Conservation (phyloP, 225 moss, liverwort and hornwort genomes). For the Anthoceros angustus region DNA sequence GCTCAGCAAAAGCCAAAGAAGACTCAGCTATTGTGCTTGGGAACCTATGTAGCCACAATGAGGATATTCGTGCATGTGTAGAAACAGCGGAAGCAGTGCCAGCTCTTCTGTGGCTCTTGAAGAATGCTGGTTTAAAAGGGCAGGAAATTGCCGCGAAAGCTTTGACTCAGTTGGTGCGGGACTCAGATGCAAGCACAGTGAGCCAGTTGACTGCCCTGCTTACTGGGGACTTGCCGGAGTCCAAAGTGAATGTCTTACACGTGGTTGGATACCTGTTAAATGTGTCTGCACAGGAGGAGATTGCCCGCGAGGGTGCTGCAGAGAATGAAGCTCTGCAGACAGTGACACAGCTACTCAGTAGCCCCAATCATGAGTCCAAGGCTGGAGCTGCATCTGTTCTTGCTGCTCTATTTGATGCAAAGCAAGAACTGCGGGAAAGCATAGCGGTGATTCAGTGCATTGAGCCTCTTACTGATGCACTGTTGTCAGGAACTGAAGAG, state of each 20-base stretch:
- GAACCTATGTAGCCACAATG: slow-evolving; percentile 86
- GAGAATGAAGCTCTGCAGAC: slow-evolving; percentile 80
- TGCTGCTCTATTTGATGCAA: slow-evolving; percentile 63
- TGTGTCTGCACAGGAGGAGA: slow-evolving; percentile 84
- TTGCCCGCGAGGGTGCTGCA: slow-evolving; percentile 62
- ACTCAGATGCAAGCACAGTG: slow-evolving; percentile 86
- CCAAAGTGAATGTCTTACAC: slow-evolving; percentile 80
- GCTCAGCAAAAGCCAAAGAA: slow-evolving; percentile 91
- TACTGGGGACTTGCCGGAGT: slow-evolving; percentile 73
- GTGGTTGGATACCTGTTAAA: slow-evolving; percentile 82
- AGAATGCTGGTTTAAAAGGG: slow-evolving; percentile 82
- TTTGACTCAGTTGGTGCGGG: slow-evolving; percentile 79
- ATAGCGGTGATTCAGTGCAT: slow-evolving; percentile 64
- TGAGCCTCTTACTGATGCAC: slow-evolving; percentile 45
- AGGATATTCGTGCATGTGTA: slow-evolving; percentile 92
- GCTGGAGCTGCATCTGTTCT: slow-evolving; percentile 74
- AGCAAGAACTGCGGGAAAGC: slow-evolving; percentile 84
- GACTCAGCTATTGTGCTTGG: slow-evolving; percentile 89
- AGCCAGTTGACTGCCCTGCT: slow-evolving; percentile 87
- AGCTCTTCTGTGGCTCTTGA: slow-evolving; percentile 83
- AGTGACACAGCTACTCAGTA: slow-evolving; percentile 48
- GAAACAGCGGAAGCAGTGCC: slow-evolving; percentile 97
- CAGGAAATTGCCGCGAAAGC: slow-evolving; percentile 88
- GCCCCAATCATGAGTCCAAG: slow-evolving; percentile 59
- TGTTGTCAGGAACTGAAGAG: slow-evolving; percentile 45